A percentile compares a stretch with the other conserved stretches of the same genome.
Conservation (phyloP, 2,329 filamentous ascomycete genomes). For the Fusarium begoniae region DNA sequence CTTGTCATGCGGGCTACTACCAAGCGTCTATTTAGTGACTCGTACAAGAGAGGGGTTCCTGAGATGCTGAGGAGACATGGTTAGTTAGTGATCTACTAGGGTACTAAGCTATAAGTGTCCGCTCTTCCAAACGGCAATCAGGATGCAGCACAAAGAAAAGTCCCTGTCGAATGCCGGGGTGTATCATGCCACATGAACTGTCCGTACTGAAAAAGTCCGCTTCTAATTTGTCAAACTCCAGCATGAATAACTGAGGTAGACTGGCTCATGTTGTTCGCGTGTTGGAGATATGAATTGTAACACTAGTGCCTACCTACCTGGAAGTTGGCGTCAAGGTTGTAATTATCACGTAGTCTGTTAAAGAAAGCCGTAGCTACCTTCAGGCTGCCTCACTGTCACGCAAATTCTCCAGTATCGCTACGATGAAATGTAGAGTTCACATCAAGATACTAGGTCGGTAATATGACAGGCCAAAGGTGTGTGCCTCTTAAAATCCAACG, state of each 20-base stretch:
- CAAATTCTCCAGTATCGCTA: too few species aligned
- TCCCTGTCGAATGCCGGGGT: background rate
- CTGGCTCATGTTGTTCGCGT: background rate
- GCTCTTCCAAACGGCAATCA: slow-evolving; percentile 8
- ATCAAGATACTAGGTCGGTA: background rate
- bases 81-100: background rate
- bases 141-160: background rate
- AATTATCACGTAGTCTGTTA: slow-evolving; percentile 1
- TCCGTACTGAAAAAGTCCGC: background rate
- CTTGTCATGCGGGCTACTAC: slow-evolving; percentile 16
- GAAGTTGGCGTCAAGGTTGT: background rate
- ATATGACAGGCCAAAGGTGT: background rate
- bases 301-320: background rate
- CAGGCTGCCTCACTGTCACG: background rate
- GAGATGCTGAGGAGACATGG: slow-evolving; percentile 14
- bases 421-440: background rate
- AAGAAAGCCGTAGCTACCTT: background rate
- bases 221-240: background rate
- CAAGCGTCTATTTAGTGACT: slow-evolving; percentile 1
- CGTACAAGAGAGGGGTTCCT: slow-evolving; percentile 3
- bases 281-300: background rate
- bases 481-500: background rate
- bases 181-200: slow-evolving; percentile 19
- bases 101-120: background rate
- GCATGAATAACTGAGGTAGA: background rate